Conservation (phyloP, 768 basidiomycete species). For the Tremella fuciformis region DNA sequence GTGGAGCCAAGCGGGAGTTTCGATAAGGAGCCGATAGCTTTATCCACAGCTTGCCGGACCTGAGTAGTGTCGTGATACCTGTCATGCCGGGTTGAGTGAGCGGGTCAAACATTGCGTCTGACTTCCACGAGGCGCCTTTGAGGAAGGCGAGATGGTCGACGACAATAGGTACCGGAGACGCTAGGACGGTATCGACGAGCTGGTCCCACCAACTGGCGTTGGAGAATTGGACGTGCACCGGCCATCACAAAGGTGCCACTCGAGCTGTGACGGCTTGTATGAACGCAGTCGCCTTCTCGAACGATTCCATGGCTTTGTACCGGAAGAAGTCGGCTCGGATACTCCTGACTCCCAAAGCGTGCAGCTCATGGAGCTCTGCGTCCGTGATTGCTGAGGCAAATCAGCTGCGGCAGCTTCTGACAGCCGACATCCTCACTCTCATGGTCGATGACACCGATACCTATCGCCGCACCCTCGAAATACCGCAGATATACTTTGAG, state of each 20-base stretch:
- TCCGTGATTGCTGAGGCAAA: conserved; percentile 4
- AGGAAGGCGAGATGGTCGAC: conserved; percentile 10
- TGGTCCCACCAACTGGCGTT: conserved; percentile 4
- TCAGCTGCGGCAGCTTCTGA: not conserved
- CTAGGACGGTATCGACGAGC: not conserved
- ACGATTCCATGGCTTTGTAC: conserved; percentile 7
- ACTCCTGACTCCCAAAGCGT: conserved; percentile 7
- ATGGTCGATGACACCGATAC: no score
- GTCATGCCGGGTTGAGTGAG: conserved; percentile 4
- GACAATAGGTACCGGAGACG: not conserved
- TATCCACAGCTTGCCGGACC: conserved; percentile 20
- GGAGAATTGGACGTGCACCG: conserved; percentile 5
- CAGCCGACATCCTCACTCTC: no score
- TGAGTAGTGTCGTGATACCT: not conserved
- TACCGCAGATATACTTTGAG: no score
- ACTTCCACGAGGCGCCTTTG: not conserved
- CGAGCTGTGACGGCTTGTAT: not conserved
- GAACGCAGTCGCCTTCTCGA: conserved; percentile 4
- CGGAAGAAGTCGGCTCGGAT: conserved; percentile 6
- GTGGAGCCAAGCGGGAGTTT: conserved; percentile 16
- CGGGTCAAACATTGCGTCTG: not conserved
- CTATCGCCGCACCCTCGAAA: no score
- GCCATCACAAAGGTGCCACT: conserved; percentile 7
- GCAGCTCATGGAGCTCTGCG: conserved; percentile 6
- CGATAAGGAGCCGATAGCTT: conserved; percentile 33